These are phyloP conservation scores for Fusarium sp. DNA, from an alignment of 2,329 filamentous ascomycete genomes.

Conservation along the genomic window DNA sequence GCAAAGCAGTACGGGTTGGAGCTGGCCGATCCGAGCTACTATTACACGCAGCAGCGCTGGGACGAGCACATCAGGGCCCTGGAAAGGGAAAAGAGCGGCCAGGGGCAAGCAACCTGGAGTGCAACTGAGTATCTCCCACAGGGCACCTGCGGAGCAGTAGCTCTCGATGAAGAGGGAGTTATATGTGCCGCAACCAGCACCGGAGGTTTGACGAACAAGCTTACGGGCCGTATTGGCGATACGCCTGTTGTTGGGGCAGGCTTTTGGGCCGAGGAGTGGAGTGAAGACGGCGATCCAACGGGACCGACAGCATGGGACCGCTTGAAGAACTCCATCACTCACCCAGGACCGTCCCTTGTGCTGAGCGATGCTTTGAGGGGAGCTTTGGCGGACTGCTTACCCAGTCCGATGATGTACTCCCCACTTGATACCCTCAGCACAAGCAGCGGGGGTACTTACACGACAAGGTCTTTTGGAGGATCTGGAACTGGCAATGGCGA, in stretches of 20 bases:
- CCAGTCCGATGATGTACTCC: slow-evolving; percentile 56
- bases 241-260: slow-evolving; percentile 86
- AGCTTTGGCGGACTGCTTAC: slow-evolving; percentile 70
- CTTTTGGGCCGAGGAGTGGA: slow-evolving; percentile 91
- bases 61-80: slow-evolving; percentile 76
- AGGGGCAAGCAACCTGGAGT: slow-evolving; percentile 64
- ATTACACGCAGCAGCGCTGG: slow-evolving; percentile 82
- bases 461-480: slow-evolving; percentile 62
- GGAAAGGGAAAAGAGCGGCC: slow-evolving; percentile 58
- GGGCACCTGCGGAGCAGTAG: slow-evolving; percentile 86
- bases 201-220: slow-evolving; percentile 89
- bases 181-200: slow-evolving; percentile 75
- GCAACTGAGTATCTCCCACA: slow-evolving; percentile 77
- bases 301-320: slow-evolving; percentile 18
- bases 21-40: slow-evolving; percentile 76
- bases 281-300: slow-evolving; percentile 56
- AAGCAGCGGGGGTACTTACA: slow-evolving; percentile 13
- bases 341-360: slow-evolving; percentile 19
- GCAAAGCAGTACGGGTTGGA: slow-evolving; percentile 76
- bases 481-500: slow-evolving; percentile 91
- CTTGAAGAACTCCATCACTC: slow-evolving; percentile 16
- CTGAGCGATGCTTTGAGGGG: slow-evolving; percentile 55
- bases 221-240: slow-evolving; percentile 86
- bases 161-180: slow-evolving; percentile 79
- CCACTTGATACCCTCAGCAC: slow-evolving; percentile 36